Conservation (phyloP, 306 rosid genomes). For the Delonix regia region DNA sequence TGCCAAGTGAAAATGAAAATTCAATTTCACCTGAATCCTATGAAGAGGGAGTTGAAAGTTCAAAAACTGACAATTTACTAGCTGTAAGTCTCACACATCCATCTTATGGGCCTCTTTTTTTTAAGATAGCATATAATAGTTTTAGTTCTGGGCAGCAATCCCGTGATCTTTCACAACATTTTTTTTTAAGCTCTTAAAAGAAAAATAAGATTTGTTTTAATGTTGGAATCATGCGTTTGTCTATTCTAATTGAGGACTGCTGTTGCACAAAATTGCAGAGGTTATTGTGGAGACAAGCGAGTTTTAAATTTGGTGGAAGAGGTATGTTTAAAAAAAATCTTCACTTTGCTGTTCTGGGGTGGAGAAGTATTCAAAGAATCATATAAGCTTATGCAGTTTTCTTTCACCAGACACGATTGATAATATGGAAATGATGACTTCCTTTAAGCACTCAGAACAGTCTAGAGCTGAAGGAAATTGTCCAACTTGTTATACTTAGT, state of each 20-base stretch:
- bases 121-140: constrained; percentile 15
- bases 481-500: constrained; percentile 7
- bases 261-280: constrained; percentile 62
- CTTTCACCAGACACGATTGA: constrained; percentile 18
- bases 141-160: neutral
- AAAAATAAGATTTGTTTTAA: neutral
- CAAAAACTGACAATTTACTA: constrained; percentile 58
- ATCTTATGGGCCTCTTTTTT: constrained; percentile 29
- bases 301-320: constrained; percentile 61
- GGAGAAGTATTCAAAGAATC: neutral
- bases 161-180: neutral
- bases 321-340: constrained; percentile 34
- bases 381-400: constrained; percentile 16
- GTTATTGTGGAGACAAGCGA: constrained; percentile 72
- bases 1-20: constrained; percentile 61
- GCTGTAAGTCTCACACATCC: constrained; percentile 56
- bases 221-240: neutral
- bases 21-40: constrained; percentile 52
- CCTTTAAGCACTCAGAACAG: constrained; percentile 24
- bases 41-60: constrained; percentile 65
- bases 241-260: constrained; percentile 26
- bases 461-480: constrained; percentile 31
- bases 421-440: constrained; percentile 23
- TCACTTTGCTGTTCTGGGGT: constrained; percentile 10
- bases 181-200: neutral